These are phyloP conservation scores for Moesziomyces sp. DNA, from an alignment of 1,284 basidiomycete species.

Conservation along the genomic window DNA sequence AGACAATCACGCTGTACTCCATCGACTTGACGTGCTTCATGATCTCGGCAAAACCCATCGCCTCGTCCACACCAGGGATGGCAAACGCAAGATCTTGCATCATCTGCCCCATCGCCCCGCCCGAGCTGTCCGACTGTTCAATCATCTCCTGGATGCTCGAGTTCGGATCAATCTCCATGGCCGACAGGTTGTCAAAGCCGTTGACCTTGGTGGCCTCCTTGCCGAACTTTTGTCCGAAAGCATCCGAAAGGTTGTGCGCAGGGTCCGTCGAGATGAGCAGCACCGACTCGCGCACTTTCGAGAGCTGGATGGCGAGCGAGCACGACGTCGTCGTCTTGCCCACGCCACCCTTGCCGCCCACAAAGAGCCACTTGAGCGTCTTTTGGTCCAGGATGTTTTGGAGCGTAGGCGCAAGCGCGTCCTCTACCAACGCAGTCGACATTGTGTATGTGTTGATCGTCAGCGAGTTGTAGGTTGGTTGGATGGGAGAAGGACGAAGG, in stretches of 20 bases:
- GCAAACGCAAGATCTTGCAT: slow-evolving; percentile 99
- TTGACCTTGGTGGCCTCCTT: slow-evolving; percentile 99
- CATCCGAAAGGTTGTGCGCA: slow-evolving; percentile 97
- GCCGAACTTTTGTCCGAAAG: slow-evolving; percentile 98
- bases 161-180: slow-evolving; percentile 99
- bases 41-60: slow-evolving; percentile 99
- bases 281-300: slow-evolving; percentile 62
- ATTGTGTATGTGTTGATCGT: slow-evolving; percentile 3
- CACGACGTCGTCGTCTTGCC: slow-evolving; percentile 67
- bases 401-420: slow-evolving; percentile 59
- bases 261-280: slow-evolving; percentile 84
- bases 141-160: slow-evolving; percentile 99
- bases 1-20: slow-evolving; percentile 99
- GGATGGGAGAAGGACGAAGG: too few species aligned
- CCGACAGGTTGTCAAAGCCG: slow-evolving; percentile 93
- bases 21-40: slow-evolving; percentile 99
- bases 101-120: slow-evolving; percentile 92
- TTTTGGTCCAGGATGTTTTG: slow-evolving; percentile 66
- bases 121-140: slow-evolving; percentile 88
- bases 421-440: slow-evolving; percentile 51
- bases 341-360: slow-evolving; percentile 67
- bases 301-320: slow-evolving; percentile 64
- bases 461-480: too few species aligned
- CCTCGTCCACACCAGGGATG: slow-evolving; percentile 98
- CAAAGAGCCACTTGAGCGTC: slow-evolving; percentile 67